Evolutionary conservation across 1,284 basidiomycete species (phyloP).

Genomic region (Cryptococcus sp.): DNA sequence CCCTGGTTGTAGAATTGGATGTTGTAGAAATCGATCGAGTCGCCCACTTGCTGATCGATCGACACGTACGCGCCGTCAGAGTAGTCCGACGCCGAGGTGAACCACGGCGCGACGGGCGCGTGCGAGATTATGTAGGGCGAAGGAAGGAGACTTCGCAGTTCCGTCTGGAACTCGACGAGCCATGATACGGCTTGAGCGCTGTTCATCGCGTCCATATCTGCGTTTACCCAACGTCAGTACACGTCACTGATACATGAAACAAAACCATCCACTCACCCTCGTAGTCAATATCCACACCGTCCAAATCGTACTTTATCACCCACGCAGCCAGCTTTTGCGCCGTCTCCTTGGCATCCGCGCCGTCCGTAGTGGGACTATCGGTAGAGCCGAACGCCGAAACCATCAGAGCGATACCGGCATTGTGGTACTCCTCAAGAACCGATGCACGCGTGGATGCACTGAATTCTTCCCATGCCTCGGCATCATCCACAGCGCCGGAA

Average conservation of each 20-base stretch:
- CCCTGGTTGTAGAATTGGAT: constrained; percentile 55
- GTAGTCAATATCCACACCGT: constrained; percentile 59
- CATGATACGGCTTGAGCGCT: constrained; percentile 39
- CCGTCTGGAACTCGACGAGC: constrained; percentile 49
- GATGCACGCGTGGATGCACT: constrained; percentile 30
- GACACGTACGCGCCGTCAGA: constrained; percentile 44
- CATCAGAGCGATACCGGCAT: constrained; percentile 55
- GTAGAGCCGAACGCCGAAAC: constrained; percentile 56
- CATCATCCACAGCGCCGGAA: constrained; percentile 48
- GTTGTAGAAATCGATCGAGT: constrained; percentile 48
- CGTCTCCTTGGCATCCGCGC: constrained; percentile 46
- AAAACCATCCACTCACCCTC: constrained; percentile 37
- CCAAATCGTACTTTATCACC: constrained; percentile 54
- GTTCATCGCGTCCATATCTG: constrained; percentile 44
- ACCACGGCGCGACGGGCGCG: constrained; percentile 50
- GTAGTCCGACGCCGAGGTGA: constrained; percentile 40
- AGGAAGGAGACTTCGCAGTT: constrained; percentile 44
- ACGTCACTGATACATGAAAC: constrained; percentile 3
- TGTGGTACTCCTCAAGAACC: constrained; percentile 51
- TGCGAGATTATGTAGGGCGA: constrained; percentile 49
- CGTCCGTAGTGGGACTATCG: constrained; percentile 50
- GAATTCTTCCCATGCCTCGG: constrained; percentile 46
- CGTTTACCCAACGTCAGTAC: background rate
- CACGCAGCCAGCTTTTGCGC: constrained; percentile 49
- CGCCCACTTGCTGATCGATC: constrained; percentile 41